Percentiles rank a stretch among this genome's conserved stretches.
These are phyloP conservation scores for Entonaema liquescens DNA, from an alignment of 495 filamentous ascomycete species.

Conservation along the genomic window DNA sequence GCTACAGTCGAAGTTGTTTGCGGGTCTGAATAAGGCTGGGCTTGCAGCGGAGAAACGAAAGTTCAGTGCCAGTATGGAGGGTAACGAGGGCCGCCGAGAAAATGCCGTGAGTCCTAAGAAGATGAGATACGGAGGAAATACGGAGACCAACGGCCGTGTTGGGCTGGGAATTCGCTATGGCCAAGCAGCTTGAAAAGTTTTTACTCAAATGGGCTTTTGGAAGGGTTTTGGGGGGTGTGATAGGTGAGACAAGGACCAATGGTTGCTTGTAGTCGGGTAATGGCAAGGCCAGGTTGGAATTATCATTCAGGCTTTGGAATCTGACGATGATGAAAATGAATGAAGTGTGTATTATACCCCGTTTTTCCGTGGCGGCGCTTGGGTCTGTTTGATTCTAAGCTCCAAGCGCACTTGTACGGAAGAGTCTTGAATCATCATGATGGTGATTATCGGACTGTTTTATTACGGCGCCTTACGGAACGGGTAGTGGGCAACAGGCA, in stretches of 20 bases:
- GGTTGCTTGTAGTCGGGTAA: background rate
- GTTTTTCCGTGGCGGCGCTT: slow-evolving; percentile 16
- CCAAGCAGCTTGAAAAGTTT: slow-evolving; percentile 30
- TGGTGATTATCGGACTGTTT: background rate
- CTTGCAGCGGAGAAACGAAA: slow-evolving; percentile 65
- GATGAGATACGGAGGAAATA: slow-evolving; percentile 58
- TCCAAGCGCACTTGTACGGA: background rate
- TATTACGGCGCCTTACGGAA: background rate
- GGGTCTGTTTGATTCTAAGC: slow-evolving; percentile 12
- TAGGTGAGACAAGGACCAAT: background rate
- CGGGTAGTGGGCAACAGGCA: background rate
- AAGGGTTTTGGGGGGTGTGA: background rate
- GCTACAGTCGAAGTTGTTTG: slow-evolving; percentile 74
- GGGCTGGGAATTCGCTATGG: slow-evolving; percentile 71
- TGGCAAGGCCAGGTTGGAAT: background rate
- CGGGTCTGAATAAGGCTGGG: slow-evolving; percentile 68
- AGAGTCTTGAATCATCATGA: background rate
- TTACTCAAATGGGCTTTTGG: background rate
- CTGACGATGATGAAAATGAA: slow-evolving; percentile 7
- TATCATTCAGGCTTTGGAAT: slow-evolving; percentile 2
- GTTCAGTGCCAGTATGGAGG: slow-evolving; percentile 56
- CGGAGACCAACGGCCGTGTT: slow-evolving; percentile 54
- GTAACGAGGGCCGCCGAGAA: slow-evolving; percentile 47
- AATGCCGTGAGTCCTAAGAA: slow-evolving; percentile 64
- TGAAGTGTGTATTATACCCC: slow-evolving; percentile 23